A percentile compares a stretch with the other conserved stretches of the same genome.
Evolutionary conservation across 768 basidiomycete genomes (phyloP).

Genomic region (Tylopilus cervinicoccineus): DNA sequence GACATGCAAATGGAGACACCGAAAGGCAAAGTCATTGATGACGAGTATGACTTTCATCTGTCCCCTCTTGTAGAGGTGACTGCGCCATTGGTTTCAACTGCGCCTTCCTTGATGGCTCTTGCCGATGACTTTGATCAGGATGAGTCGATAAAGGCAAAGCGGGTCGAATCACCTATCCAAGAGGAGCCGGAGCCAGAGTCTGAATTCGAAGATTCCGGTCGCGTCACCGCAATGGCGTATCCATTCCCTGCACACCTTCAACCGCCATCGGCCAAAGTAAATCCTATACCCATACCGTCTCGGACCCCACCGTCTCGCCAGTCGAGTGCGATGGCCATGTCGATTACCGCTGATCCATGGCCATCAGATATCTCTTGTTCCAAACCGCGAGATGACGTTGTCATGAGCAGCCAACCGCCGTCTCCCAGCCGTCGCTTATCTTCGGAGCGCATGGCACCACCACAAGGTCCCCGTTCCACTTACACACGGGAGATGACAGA

Average conservation of each 20-base stretch:
- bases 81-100: slow-evolving; percentile 24
- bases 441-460: slow-evolving; percentile 18
- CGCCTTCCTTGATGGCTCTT: slow-evolving; percentile 29
- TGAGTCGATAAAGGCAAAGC: slow-evolving; percentile 19
- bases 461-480: slow-evolving; percentile 16
- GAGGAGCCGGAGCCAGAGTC: slow-evolving; percentile 25
- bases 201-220: slow-evolving; percentile 19
- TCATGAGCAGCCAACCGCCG: slow-evolving; percentile 28
- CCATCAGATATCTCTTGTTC: slow-evolving; percentile 21
- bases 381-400: slow-evolving; percentile 26
- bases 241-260: slow-evolving; percentile 29
- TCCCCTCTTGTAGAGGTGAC: slow-evolving; percentile 28
- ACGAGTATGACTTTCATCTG: slow-evolving; percentile 28
- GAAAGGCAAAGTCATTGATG: slow-evolving; percentile 25
- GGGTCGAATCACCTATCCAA: slow-evolving; percentile 17
- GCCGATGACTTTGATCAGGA: slow-evolving; percentile 29
- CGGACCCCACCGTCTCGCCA: slow-evolving; percentile 27
- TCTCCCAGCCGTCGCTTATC: slow-evolving; percentile 25
- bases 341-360: slow-evolving; percentile 23
- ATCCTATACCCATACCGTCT: slow-evolving; percentile 30
- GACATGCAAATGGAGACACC: slow-evolving; percentile 14
- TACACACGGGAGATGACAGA: slow-evolving; percentile 23
- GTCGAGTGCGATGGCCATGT: slow-evolving; percentile 27
- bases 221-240: slow-evolving; percentile 4
- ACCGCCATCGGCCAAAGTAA: slow-evolving; percentile 15